phyloP scores from a whole-genome alignment of 2,329 filamentous ascomycete species.

The Elsinoe batatas region DNA sequence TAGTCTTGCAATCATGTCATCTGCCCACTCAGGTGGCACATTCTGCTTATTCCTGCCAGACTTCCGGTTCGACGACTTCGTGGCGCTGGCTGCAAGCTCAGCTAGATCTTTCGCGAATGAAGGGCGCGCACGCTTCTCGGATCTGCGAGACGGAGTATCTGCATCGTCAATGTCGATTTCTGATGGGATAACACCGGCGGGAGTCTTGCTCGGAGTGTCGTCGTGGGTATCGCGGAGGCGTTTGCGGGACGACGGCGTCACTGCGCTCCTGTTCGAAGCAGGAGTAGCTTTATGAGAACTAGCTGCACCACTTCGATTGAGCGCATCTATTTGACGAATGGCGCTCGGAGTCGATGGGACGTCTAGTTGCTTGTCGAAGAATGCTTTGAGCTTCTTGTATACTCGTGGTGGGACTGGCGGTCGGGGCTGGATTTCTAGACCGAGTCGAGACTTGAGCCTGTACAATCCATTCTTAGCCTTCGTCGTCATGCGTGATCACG shows the following conservation, averaged over 20 bases:
- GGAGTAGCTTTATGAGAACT: not conserved
- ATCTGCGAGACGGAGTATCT: not conserved
- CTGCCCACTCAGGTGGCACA: not conserved
- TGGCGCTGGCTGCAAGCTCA: not conserved
- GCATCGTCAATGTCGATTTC: not conserved
- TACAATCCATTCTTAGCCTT: constrained; percentile 17
- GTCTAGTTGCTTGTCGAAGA: constrained; percentile 62
- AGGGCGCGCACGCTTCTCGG: constrained; percentile 9
- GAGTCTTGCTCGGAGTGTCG: constrained; percentile 1
- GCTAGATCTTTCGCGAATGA: not conserved
- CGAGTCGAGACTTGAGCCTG: constrained; percentile 61
- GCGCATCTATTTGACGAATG: constrained; percentile 19
- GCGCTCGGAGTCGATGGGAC: constrained; percentile 30
- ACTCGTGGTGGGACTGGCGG: constrained; percentile 70
- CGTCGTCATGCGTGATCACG: constrained; percentile 12
- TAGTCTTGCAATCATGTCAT: constrained; percentile 45
- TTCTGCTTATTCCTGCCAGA: not conserved
- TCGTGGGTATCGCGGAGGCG: not conserved
- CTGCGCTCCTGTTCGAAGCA: constrained; percentile 17
- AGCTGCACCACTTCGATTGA: constrained; percentile 1
- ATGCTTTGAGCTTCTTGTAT: constrained; percentile 75
- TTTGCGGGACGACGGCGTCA: constrained; percentile 19
- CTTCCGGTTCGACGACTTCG: not conserved
- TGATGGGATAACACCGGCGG: not conserved
- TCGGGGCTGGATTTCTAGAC: constrained; percentile 66